Evolutionary conservation across 225 moss, liverwort and hornwort genomes (phyloP).

Genomic region (Bryoerythrophyllum caledonicum): DNA sequence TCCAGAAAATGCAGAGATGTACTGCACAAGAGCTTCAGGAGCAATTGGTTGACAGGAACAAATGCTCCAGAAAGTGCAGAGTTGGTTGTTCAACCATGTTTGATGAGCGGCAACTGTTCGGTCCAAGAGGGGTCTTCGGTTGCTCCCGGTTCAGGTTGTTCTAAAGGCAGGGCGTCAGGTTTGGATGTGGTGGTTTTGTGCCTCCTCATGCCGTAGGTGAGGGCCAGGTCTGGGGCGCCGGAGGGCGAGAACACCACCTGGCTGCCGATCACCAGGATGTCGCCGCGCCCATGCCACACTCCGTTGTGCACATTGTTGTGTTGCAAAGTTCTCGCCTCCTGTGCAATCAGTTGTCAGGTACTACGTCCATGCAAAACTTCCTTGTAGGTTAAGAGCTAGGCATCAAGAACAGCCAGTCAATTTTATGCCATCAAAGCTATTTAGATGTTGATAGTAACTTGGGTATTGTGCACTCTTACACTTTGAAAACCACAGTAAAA

Average conservation of each 20-base stretch:
- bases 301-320: conserved; percentile 65
- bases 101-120: conserved; percentile 43
- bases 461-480: too few relatives aligned
- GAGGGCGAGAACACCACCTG: conserved; percentile 60
- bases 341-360: too few relatives aligned
- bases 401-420: too few relatives aligned
- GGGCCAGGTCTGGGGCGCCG: conserved; percentile 32
- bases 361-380: too few relatives aligned
- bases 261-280: conserved; percentile 58
- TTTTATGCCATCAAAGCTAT: too few relatives aligned
- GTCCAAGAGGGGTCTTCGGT: conserved; percentile 47
- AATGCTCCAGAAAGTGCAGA: not conserved
- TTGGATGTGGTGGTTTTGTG: conserved; percentile 32
- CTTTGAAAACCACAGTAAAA: too few relatives aligned
- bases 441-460: too few relatives aligned
- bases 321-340: conserved; percentile 59
- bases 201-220: conserved; percentile 39
- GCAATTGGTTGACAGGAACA: not conserved
- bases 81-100: conserved; percentile 27
- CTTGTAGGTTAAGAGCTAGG: too few relatives aligned
- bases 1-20: too few relatives aligned
- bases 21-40: not conserved
- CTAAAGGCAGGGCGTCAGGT: conserved; percentile 21
- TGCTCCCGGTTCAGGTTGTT: conserved; percentile 21
- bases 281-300: conserved; percentile 67